phyloP scores from a whole-genome alignment of 108 stramenopile species.

The Nitzschia putrida region DNA sequence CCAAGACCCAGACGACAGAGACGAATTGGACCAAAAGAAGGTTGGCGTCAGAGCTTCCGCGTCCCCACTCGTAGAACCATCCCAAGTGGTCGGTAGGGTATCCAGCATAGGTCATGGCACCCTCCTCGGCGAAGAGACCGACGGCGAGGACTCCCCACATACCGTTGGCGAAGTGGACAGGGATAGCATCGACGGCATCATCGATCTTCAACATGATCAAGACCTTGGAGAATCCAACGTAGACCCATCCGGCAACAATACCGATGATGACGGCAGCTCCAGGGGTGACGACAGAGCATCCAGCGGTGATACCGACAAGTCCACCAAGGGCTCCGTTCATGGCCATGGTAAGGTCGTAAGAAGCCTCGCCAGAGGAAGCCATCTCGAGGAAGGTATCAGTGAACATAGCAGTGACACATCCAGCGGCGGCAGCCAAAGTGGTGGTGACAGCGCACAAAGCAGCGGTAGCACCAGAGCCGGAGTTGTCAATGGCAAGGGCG shows the following conservation, averaged over 20 bases:
- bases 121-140: conserved; percentile 63
- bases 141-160: conserved; percentile 80
- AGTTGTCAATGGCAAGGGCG: conserved; percentile 65
- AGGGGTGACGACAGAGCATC: conserved; percentile 77
- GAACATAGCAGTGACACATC: conserved; percentile 78
- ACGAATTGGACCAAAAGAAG: conserved; percentile 72
- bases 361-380: conserved; percentile 57
- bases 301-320: conserved; percentile 91
- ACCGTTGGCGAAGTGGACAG: conserved; percentile 86
- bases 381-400: conserved; percentile 60
- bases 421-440: conserved; percentile 80
- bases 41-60: conserved; percentile 58
- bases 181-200: conserved; percentile 91
- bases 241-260: conserved; percentile 71
- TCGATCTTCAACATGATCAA: conserved; percentile 83
- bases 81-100: conserved; percentile 41
- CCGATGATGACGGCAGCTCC: conserved; percentile 73
- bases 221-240: conserved; percentile 61
- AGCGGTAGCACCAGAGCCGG: conserved; percentile 52
- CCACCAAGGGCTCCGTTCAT: conserved; percentile 88
- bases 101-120: conserved; percentile 48
- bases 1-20: conserved; percentile 70
- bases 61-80: conserved; percentile 65
- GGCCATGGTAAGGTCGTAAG: conserved; percentile 76
- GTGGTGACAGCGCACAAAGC: conserved; percentile 88